Evolutionary conservation across 1,284 basidiomycete genomes (phyloP), one percentile per base, ranked within the genome.

Genomic region (Sphaerobolus stellatus): DNA sequence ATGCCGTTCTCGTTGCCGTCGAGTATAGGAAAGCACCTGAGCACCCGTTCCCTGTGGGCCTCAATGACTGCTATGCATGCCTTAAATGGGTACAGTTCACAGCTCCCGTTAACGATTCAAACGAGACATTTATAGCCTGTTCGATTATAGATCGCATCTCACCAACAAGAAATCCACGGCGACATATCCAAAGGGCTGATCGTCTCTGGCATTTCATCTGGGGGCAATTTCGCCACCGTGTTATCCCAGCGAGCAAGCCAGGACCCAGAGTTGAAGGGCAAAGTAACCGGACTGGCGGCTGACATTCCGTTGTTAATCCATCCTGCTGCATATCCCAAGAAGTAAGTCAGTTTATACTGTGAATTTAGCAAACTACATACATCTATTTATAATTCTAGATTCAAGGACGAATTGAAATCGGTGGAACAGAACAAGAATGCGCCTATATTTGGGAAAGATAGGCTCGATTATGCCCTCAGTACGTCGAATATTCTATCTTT

Each of bases 181-280:
- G 24, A 48, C 30, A 29, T 14, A 9, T 28, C 25, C 11, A 47
- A 47, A 48, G 45, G 45, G 4, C 18, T 90, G 87, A 47, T 86
- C 86, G 58, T 86, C 81, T 46, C 81, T 80, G 59, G 84, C 80
- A 68, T 81, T 75, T 66, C 82, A 82, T 70, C 83, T 83, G 49
- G 81, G 78, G 67, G 83, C 82, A 59, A 59, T 28, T 28, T 60
- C 20, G 57, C 60, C 22, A 56, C 62, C 8, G 57, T 50, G 2
- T 11, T 59, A 7, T 47, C 59, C 5, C 55, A 54, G n/a, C 55
- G 45, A 4, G 57, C 56, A 3, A 48, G 56, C 6, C 58, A 61
- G 33, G 55, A 61, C 27, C 50, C 51, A 2, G 52, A 59, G 34
- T 54, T 59, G 29, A 22, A 16, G 3, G 47, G 24, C 14, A 51